These are phyloP conservation scores for Solanum hybrid DNA, from an alignment of 305 asterid genomes.

Conservation along the genomic window DNA sequence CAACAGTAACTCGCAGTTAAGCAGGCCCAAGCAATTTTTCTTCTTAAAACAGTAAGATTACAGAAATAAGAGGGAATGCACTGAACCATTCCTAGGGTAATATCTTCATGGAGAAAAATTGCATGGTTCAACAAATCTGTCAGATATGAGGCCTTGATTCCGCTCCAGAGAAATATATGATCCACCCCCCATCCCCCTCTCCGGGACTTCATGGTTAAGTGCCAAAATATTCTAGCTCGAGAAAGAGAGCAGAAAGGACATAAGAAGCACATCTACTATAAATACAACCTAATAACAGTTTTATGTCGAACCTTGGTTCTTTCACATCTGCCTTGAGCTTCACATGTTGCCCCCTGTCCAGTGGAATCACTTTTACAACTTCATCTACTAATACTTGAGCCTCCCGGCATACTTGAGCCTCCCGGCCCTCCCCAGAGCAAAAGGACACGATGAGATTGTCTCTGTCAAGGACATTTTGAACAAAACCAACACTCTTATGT, in stretches of 20 bases:
- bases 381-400: constrained; percentile 60
- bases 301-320: constrained; percentile 69
- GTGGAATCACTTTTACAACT: constrained; percentile 80
- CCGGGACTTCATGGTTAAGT: not conserved
- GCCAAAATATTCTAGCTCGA: not conserved
- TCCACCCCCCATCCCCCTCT: not conserved
- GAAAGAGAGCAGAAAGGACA: not conserved
- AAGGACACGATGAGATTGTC: constrained; percentile 73
- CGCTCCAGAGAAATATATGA: not conserved
- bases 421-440: constrained; percentile 76
- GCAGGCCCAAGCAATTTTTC: not conserved
- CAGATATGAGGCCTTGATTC: not conserved
- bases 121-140: not conserved
- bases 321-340: constrained; percentile 72
- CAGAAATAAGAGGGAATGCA: not conserved
- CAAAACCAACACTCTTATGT: constrained; percentile 86
- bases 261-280: not conserved
- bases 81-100: not conserved
- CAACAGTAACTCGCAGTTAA: not conserved
- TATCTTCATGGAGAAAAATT: not conserved
- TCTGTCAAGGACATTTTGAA: constrained; percentile 70
- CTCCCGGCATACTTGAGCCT: constrained; percentile 53
- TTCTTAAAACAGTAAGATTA: not conserved
- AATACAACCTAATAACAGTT: not conserved
- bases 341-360: constrained; percentile 97